Base-by-base conservation (phyloP, 2,329 filamentous ascomycete species). In the Furcasterigmium sp. region DNA sequence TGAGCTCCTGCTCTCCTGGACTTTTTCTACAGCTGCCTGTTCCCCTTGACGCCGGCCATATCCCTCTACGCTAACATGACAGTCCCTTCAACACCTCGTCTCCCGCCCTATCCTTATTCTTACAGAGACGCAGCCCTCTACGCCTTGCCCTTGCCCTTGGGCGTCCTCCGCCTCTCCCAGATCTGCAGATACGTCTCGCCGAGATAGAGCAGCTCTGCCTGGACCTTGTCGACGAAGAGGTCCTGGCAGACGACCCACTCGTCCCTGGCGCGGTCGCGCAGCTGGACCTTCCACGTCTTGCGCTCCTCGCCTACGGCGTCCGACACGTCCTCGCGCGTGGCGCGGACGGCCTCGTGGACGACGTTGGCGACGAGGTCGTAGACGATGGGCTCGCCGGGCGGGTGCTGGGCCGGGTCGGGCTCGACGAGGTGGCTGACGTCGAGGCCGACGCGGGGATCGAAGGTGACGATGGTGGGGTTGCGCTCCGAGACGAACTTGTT, bases 321-420 rank as follows among this genome's bases (percentile, higher is more conserved):
- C 42, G 94, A 90, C 1, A 95, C 91, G 51, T 91, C 88, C 51
- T 91, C 87, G 37, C 48, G 44, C 51, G 80, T 76, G 25, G 80
- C 80, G 45, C 85, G 78, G 39, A 91, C 84, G 35, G 80, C 91
- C 73, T 85, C 91, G 70, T 85, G 91, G 47, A 83, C 94, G 50
- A 98, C 86, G 64, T 98, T 98, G 43, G 91, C 91, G 6, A 96
- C 89, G 14, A 98, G 79, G 62, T 98, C 93, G 65, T 98, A 98
- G 72, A 86, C 83, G 53, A 97, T 87, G 2, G 91, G 90, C 60
- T 95, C 89, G 3, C 85, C 80, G 0, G 80, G 79, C 1, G 83
- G 77, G 62, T 85, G 81, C 29, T 85, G 60, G 5, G 73, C 66
- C 0, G 88, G 86, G 56, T 91, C 88, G 0, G 91, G 91, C 67